Evolutionary conservation across 306 rosid genomes (phyloP).

Genomic region (Albizia julibrissin): DNA sequence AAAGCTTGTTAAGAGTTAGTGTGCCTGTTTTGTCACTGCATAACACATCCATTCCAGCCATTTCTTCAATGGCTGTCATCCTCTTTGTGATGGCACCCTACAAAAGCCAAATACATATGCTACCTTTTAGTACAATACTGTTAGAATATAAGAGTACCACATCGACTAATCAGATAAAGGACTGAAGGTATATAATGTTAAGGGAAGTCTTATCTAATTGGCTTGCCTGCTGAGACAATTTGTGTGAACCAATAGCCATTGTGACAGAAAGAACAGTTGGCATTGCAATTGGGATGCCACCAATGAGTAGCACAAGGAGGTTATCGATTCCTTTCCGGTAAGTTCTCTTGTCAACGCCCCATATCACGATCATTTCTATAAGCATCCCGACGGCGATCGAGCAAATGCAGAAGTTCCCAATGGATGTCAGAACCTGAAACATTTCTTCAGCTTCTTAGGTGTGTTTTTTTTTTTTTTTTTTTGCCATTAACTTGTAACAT

Average conservation of each 20-base stretch:
- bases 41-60: constrained; percentile 86
- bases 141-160: too few species aligned
- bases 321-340: constrained; percentile 62
- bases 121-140: neutral
- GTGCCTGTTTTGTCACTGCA: constrained; percentile 86
- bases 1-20: constrained; percentile 77
- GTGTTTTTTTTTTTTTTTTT: neutral
- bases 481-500: neutral
- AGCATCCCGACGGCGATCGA: constrained; percentile 74
- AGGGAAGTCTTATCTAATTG: neutral
- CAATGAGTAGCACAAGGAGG: constrained; percentile 76
- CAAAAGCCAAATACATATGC: constrained; percentile 15
- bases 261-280: constrained; percentile 90
- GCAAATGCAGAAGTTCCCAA: constrained; percentile 75
- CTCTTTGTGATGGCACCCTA: constrained; percentile 88
- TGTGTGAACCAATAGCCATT: constrained; percentile 79
- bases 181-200: too few species aligned
- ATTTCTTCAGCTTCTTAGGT: neutral
- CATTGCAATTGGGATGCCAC: constrained; percentile 88
- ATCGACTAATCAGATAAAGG: too few species aligned
- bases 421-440: constrained; percentile 70
- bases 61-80: constrained; percentile 83
- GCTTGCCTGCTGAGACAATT: constrained; percentile 63
- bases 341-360: constrained; percentile 25
- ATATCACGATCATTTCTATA: constrained; percentile 65